Base-by-base conservation (phyloP, 2,329 filamentous ascomycete species). In the Diaporthe ampelina region DNA sequence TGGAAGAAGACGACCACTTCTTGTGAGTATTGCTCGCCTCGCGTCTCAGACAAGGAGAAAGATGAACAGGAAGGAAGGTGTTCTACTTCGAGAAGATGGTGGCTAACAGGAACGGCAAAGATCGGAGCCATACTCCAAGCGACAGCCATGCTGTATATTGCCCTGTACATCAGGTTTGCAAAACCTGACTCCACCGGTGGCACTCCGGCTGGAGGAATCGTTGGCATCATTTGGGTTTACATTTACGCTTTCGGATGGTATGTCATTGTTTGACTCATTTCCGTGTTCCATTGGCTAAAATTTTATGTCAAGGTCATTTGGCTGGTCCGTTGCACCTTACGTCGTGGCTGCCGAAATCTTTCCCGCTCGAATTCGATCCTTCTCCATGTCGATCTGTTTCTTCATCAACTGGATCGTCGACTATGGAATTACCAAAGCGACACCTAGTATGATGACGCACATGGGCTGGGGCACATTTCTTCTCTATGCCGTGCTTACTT, bases 181-280 rank as follows among this genome's bases (percentile, higher is more conserved):
- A 79, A 80, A 8, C 79, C 81, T 3, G 75, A 81, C 15, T 74
- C 78, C 0, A 78, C 76, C 0, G 78, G 79, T 7, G 84, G 83
- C 11, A 84, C 83, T 0, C 76, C 79, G 9, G 82, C 83, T 1
- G 83, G 83, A 0, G 84, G 84, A 24, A 84, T 84, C 57, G 81
- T 85, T 5, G 84, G 83, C 4, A 84, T 85, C 35, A 78, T 85
- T 29, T 81, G 81, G 77, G 78, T 81, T 9, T 82, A 78, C 73
- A 79, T 82, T 61, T 83, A 77, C 26, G 78, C 78, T 8, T 79
- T 79, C 59, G 78, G 79, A 48, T 80, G 78, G 80, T 67, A 10
- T 19, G 61, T 67, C 15, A 37, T 37, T 2, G 26, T 11, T 15
- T 24, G 4, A 24, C 11, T 40, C 0, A 10, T 40, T 5, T 9